Base-by-base conservation (phyloP, 2,329 filamentous ascomycete species). In the Alternaria angustiovoidea region DNA sequence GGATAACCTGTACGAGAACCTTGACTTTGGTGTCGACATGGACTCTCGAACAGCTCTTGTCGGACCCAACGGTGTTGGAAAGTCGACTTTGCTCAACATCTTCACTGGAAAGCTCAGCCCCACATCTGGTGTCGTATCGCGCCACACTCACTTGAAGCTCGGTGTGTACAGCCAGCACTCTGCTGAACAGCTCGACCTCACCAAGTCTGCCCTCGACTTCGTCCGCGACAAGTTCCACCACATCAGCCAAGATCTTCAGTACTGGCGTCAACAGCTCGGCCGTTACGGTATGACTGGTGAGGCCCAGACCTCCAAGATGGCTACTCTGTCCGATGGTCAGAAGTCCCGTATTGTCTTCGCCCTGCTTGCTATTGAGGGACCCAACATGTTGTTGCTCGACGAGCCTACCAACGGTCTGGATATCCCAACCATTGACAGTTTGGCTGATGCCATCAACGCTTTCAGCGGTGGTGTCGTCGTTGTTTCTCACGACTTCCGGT, bases 381-480 rank as follows among this genome's bases (percentile, higher is more conserved):
- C 95, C 72, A 99, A 99, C 87, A 99, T 99, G 95, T 83, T 99
- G 72, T 82, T 99, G 71, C 88, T 99, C 57, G 95, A 99, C 84
- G 95, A 99, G 85, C 96, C 95, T 80, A 99, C 95, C 79, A 99
- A 99, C 89, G 95, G 95, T 87, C 86, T 99, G 65, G 95, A 99
- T 86, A 99, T 99, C 68, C 94, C 95, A 30, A 98, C 95, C 54
- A 99, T 99, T 76, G 95, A 99, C 85, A 94, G 91, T 82, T 83
- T 99, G 83, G 96, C 95, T 3, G 94, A 99, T 76, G 95, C 95
- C 73, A 99, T 99, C 84, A 96, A 98, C 78, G 91, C 93, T 61
- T 99, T 92, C 81, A 94, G 88, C 68, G 95, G 95, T 75, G 95
- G 96, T 91, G 94, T 98, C 52, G 92, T 98, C 54, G 94, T 98